These are phyloP conservation scores for Grosmannia penicillata DNA, from an alignment of 2,329 filamentous ascomycete genomes.

Conservation along the genomic window DNA sequence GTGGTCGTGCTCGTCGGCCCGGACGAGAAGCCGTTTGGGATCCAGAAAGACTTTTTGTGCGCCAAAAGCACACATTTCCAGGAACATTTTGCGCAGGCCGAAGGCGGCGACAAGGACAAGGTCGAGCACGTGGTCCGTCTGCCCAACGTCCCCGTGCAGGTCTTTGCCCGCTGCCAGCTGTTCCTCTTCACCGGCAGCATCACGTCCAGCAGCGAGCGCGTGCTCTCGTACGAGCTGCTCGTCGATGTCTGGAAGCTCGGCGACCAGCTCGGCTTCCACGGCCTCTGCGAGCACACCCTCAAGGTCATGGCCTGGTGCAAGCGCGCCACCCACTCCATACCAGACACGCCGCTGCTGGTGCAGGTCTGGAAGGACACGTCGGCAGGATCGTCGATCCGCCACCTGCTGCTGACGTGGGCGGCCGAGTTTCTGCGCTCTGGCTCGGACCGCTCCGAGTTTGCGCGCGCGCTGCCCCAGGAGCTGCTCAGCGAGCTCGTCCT, in stretches of 20 bases:
- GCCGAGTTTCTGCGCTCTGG: slow-evolving; percentile 48
- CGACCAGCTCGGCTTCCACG: slow-evolving; percentile 33
- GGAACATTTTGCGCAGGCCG: slow-evolving; percentile 25
- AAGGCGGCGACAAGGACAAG: slow-evolving; percentile 17
- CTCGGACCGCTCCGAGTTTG: slow-evolving; percentile 40
- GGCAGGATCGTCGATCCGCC: slow-evolving; percentile 42
- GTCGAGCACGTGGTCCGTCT: slow-evolving; percentile 37
- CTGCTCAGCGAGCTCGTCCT: slow-evolving; percentile 49
- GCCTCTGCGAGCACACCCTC: slow-evolving; percentile 40
- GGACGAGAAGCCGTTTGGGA: slow-evolving; percentile 37
- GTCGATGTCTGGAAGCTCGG: slow-evolving; percentile 43
- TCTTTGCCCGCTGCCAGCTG: slow-evolving; percentile 40
- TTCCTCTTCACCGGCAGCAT: slow-evolving; percentile 38
- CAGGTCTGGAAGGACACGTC: slow-evolving; percentile 48
- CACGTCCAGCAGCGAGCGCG: slow-evolving; percentile 22
- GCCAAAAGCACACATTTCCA: slow-evolving; percentile 34
- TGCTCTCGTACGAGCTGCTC: slow-evolving; percentile 38
- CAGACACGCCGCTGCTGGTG: slow-evolving; percentile 41
- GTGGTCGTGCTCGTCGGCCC: slow-evolving; percentile 38
- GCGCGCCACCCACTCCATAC: slow-evolving; percentile 36
- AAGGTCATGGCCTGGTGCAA: slow-evolving; percentile 43
- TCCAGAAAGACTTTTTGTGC: slow-evolving; percentile 44
- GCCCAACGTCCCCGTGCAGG: slow-evolving; percentile 29
- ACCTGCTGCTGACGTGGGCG: slow-evolving; percentile 44
- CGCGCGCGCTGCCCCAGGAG: slow-evolving; percentile 44